Percentiles rank a stretch among this genome's conserved stretches.
These are phyloP conservation scores for Mrakia gelida DNA, from an alignment of 768 basidiomycete species.

Conservation along the genomic window DNA sequence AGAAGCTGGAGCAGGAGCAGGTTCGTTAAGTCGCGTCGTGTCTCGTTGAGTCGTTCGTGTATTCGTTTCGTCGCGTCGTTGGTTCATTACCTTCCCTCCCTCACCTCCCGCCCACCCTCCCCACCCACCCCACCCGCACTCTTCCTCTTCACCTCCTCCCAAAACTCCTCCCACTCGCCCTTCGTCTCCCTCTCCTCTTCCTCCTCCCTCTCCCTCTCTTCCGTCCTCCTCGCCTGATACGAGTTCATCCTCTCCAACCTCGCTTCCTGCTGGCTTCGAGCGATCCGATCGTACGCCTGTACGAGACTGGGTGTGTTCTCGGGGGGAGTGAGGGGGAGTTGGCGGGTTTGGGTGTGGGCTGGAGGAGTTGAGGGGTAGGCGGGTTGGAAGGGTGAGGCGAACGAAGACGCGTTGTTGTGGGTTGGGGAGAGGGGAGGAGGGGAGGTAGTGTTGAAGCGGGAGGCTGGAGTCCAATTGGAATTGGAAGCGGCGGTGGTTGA, in stretches of 20 bases:
- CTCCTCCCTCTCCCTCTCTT: neutral
- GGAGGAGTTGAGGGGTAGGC: neutral
- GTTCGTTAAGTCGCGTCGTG: too few species aligned
- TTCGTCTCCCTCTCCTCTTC: conserved; percentile 15
- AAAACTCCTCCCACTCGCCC: conserved; percentile 2
- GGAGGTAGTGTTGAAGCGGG: neutral
- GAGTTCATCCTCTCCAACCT: conserved; percentile 4
- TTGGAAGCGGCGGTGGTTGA: neutral
- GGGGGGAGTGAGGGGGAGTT: neutral
- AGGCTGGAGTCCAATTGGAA: conserved; percentile 3
- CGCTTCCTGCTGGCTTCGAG: neutral
- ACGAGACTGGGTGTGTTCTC: neutral
- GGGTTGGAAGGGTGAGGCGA: neutral
- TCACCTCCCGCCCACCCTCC: neutral
- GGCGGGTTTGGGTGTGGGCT: too few species aligned
- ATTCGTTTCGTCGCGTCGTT: too few species aligned
- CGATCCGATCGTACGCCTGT: conserved; percentile 3
- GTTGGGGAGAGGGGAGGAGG: neutral
- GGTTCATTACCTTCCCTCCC: neutral
- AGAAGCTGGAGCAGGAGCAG: too few species aligned
- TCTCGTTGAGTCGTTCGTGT: too few species aligned
- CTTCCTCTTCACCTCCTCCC: conserved; percentile 15
- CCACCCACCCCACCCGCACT: neutral
- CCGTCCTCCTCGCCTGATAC: neutral
- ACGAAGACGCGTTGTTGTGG: neutral